Evolutionary conservation across 495 filamentous ascomycete genomes (phyloP), one percentile per base, ranked within the genome.

Genomic region (Penicillium paxilli): DNA sequence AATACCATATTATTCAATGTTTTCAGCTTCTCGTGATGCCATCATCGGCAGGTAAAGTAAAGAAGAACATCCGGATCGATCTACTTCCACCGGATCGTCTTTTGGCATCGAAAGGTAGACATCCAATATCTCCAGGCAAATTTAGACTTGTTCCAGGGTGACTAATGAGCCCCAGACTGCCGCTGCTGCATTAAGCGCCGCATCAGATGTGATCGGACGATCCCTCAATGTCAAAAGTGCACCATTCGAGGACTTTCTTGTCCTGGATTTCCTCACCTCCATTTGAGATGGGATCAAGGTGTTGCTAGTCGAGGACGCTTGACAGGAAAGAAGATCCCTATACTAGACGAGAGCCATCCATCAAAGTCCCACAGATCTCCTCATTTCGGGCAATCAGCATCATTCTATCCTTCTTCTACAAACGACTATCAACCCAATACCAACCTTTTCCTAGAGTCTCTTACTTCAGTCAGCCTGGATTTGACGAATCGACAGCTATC

Each of bases 201-300:
- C 46, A 63, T 63, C 21, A 59, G 54, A 52, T 63, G 60, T 30
- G 60, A 63, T 48, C 57, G 60, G 33, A 60, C 44, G 21, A 9
- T 57, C 12, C 60, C 60, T 20, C 49, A 57, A 26, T 63, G 60
- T 30, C 41, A 33, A 14, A 63, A 63, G 35, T 63, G 60, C 38
- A 22, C 41, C 17, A 51, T 57, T 21, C 57, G 60, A 14, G 51
- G 52, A 2, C 20, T 62, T 4, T 23, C 17, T 26, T 62, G 59
- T 51, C 49, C 59, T 14, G 59, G 59, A 0, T 62, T 62, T 19
- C 47, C 52, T 37, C 21, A n/a, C 5, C 3, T 62, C 7, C 44
- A 51, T 12, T 44, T 62, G 3, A 58, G 42, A 47, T 62, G 59
- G 59, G 30, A 37, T 10, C 55, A 59, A 19, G 50, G 47, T 4